These are phyloP conservation scores for Casaregolazyma lundiana DNA, from an alignment of 1,139 yeast genomes.

Conservation along the genomic window DNA sequence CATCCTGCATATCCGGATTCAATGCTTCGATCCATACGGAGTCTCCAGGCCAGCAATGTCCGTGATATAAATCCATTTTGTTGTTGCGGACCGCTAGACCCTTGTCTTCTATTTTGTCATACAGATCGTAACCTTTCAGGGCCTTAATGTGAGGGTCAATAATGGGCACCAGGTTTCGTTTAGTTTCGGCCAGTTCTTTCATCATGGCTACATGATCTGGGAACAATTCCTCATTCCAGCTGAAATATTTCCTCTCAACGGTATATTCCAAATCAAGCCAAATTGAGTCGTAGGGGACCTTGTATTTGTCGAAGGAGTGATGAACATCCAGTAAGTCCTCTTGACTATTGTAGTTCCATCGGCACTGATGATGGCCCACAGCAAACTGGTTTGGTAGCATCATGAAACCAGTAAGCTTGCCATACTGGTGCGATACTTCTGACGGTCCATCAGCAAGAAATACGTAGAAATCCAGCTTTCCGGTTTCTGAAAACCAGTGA, in stretches of 20 bases:
- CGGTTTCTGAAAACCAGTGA: constrained; percentile 97
- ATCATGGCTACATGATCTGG: constrained; percentile 72
- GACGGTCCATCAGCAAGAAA: constrained; percentile 60
- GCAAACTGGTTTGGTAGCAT: constrained; percentile 75
- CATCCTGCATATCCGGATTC: constrained; percentile 53
- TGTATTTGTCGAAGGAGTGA: constrained; percentile 62
- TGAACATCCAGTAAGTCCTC: constrained; percentile 72
- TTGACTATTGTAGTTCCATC: constrained; percentile 95
- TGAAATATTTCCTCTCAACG: constrained; percentile 77
- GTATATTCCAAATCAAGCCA: constrained; percentile 97
- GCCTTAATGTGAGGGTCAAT: constrained; percentile 87
- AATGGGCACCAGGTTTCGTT: constrained; percentile 76
- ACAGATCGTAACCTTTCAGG: constrained; percentile 54
- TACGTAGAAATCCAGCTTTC: constrained; percentile 70
- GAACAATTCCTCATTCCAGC: constrained; percentile 76
- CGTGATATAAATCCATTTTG: constrained; percentile 55
- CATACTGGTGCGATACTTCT: constrained; percentile 58
- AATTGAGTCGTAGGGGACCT: constrained; percentile 83
- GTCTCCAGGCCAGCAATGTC: constrained; percentile 99
- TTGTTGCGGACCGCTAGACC: constrained; percentile 42
- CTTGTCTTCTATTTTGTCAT: constrained; percentile 45
- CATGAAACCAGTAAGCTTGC: constrained; percentile 69
- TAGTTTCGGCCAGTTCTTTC: constrained; percentile 57
- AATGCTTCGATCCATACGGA: constrained; percentile 89
- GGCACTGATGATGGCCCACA: constrained; percentile 89